A percentile compares a stretch with the other conserved stretches of the same genome.
Conservation (phyloP, 2,329 filamentous ascomycete species). For the Aspergillus sp. region DNA sequence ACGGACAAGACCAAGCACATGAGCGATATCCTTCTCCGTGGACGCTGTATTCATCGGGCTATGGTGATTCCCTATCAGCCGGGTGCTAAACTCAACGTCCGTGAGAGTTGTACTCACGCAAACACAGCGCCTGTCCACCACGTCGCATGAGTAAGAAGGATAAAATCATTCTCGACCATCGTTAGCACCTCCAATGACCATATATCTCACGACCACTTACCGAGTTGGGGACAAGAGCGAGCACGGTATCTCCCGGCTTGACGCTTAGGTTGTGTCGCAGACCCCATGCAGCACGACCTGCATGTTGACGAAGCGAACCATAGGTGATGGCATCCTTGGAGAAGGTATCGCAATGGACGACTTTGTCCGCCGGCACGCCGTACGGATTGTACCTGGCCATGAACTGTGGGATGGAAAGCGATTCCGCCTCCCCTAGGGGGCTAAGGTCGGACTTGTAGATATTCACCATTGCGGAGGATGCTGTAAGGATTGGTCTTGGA, state of each 20-base stretch:
- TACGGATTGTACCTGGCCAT: constrained; percentile 27
- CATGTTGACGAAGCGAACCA: constrained; percentile 23
- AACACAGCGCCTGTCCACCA: constrained; percentile 26
- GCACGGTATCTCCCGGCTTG: constrained; percentile 17
- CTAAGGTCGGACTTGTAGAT: constrained; percentile 4
- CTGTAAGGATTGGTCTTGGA: no score
- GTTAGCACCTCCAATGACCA: constrained; percentile 1
- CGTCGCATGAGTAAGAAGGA: constrained; percentile 25
- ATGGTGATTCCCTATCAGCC: background rate
- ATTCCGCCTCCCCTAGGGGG: constrained; percentile 10
- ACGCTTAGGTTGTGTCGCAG: constrained; percentile 18
- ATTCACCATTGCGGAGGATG: background rate
- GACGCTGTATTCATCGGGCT: constrained; percentile 20
- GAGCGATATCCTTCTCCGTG: constrained; percentile 21
- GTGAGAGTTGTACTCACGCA: constrained; percentile 7
- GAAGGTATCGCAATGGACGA: constrained; percentile 25
- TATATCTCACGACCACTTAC: constrained; percentile 3
- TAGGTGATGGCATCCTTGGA: constrained; percentile 24
- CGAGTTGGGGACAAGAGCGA: constrained; percentile 25
- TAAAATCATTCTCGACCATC: constrained; percentile 20
- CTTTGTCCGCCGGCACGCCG: constrained; percentile 18
- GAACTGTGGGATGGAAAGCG: constrained; percentile 22
- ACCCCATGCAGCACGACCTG: constrained; percentile 23
- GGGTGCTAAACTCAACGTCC: no score
- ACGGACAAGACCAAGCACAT: constrained; percentile 18